phyloP scores from a whole-genome alignment of 202 grass and related monocot species.

The Setaria viridis region DNA sequence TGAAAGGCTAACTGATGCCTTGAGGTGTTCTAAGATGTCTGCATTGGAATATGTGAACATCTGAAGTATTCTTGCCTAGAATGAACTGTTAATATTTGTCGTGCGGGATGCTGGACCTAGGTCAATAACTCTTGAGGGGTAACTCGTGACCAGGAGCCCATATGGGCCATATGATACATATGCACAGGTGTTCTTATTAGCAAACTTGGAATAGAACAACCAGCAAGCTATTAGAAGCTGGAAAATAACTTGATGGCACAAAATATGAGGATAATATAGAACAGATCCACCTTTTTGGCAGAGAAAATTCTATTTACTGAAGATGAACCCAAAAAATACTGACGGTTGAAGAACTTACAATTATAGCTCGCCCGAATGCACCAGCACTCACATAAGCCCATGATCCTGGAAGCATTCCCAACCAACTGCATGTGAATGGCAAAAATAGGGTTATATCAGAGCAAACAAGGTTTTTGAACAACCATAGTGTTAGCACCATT shows the following conservation, averaged over 20 bases:
- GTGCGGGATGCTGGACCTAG: neutral
- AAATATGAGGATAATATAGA: conserved; percentile 20
- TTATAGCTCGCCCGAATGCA: conserved; percentile 97
- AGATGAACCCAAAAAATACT: neutral
- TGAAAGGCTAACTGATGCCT: neutral
- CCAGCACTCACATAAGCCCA: conserved; percentile 99
- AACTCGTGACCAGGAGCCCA: neutral
- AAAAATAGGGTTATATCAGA: conserved; percentile 23
- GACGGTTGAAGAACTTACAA: conserved; percentile 66
- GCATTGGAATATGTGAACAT: neutral
- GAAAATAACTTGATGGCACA: conserved; percentile 1
- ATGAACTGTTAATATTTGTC: conserved; percentile 1
- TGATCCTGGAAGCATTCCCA: conserved; percentile 99
- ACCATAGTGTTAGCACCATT: neutral
- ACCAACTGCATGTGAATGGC: conserved; percentile 70
- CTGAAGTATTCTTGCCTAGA: neutral
- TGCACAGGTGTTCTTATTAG: neutral
- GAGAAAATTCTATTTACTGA: neutral
- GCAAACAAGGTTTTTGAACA: neutral
- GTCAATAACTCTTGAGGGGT: neutral
- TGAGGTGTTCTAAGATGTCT: neutral
- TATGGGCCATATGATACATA: neutral
- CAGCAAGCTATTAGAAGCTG: conserved; percentile 10
- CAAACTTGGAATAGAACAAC: conserved; percentile 2
- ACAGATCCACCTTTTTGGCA: neutral